These are phyloP conservation scores for Blastobotrys illinoisensis DNA, from an alignment of 1,139 yeast genomes.

Conservation along the genomic window DNA sequence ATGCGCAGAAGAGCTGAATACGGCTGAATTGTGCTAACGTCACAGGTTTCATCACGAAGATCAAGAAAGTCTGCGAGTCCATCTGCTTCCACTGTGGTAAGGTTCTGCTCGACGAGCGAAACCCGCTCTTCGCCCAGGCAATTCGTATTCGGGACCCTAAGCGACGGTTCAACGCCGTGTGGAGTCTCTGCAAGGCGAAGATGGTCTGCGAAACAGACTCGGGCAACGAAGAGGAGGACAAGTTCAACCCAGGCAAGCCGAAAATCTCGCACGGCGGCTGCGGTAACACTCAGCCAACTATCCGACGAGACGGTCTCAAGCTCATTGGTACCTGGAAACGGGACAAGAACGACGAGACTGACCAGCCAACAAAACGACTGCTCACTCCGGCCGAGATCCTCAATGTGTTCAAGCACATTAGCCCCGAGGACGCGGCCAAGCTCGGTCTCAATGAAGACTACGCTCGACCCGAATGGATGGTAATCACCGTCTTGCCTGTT, in stretches of 20 bases:
- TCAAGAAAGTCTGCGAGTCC: conserved; percentile 92
- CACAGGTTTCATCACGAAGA: conserved; percentile 66
- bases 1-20: conserved; percentile 27
- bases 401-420: conserved; percentile 87
- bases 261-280: conserved; percentile 85
- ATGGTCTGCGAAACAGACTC: conserved; percentile 93
- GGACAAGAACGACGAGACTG: conserved; percentile 76
- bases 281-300: conserved; percentile 94
- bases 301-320: conserved; percentile 92
- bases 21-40: conserved; percentile 3
- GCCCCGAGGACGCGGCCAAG: conserved; percentile 71
- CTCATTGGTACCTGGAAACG: conserved; percentile 97
- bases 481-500: conserved; percentile 94
- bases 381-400: conserved; percentile 84
- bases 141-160: conserved; percentile 88
- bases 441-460: conserved; percentile 93
- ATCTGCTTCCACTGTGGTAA: conserved; percentile 99
- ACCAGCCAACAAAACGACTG: conserved; percentile 88
- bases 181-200: conserved; percentile 86
- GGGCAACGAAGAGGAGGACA: conserved; percentile 52
- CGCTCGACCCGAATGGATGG: conserved; percentile 98
- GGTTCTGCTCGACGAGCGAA: conserved; percentile 70
- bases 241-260: conserved; percentile 32
- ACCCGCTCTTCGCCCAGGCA: conserved; percentile 85
- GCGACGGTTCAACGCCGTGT: conserved; percentile 92